Conservation (phyloP, 305 asterid species). For the Solanum hybrid region DNA sequence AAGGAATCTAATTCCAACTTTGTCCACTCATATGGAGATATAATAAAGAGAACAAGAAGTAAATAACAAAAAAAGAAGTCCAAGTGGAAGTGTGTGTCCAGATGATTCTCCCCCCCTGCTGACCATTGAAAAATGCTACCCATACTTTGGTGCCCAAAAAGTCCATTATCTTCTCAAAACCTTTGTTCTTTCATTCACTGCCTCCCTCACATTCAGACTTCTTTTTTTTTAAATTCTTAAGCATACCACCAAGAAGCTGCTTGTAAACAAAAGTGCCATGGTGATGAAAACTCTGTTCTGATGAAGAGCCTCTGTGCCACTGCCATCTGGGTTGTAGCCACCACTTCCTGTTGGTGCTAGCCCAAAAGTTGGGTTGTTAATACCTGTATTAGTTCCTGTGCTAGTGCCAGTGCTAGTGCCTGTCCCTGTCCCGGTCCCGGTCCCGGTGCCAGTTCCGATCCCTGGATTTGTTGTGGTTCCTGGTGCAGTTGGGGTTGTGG, state of each 20-base stretch:
- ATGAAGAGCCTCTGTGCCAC: neutral
- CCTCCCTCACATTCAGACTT: neutral
- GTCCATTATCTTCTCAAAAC: constrained; percentile 2
- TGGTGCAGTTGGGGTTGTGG: neutral
- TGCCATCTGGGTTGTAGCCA: constrained; percentile 1
- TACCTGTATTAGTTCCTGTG: neutral
- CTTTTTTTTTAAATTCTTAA: neutral
- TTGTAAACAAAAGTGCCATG: constrained; percentile 7
- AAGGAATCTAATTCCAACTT: too few species aligned
- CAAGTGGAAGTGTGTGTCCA: constrained; percentile 8
- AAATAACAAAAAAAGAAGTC: neutral
- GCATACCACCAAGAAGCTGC: constrained; percentile 8
- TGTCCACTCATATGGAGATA: too few species aligned
- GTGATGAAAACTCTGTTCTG: neutral
- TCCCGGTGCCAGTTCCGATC: neutral
- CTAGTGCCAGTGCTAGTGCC: neutral
- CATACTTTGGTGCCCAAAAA: neutral
- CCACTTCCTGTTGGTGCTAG: constrained; percentile 20
- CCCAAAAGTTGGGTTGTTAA: constrained; percentile 9
- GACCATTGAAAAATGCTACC: neutral
- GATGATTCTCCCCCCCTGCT: constrained; percentile 5
- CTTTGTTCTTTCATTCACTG: neutral
- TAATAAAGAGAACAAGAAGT: too few species aligned
- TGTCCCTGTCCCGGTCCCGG: neutral
- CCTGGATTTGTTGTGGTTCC: constrained; percentile 6